These are phyloP conservation scores for Lachnellula subtilissima DNA, from an alignment of 2,329 filamentous ascomycete species.

Conservation along the genomic window DNA sequence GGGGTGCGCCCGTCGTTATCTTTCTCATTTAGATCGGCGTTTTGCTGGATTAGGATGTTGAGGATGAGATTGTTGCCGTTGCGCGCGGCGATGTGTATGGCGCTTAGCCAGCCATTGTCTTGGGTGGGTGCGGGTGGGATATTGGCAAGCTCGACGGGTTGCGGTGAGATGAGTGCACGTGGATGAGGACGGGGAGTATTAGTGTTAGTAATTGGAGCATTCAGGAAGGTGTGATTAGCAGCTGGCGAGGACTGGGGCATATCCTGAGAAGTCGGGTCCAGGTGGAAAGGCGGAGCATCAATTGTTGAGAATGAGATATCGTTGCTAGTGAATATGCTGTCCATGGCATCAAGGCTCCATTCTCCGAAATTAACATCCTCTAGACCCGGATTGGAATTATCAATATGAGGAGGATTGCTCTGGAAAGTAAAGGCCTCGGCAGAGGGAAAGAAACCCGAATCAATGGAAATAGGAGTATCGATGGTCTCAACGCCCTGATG, in stretches of 20 bases:
- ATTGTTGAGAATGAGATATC: not conserved
- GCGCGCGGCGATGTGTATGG: slow-evolving; percentile 6
- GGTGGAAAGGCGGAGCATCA: not conserved
- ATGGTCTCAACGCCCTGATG: not conserved
- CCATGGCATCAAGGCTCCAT: not conserved
- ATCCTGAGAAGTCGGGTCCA: not conserved
- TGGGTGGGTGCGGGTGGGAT: not conserved
- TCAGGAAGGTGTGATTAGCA: not conserved
- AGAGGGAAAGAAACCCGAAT: not conserved
- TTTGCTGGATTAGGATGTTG: slow-evolving; percentile 3
- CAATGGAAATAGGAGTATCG: not conserved
- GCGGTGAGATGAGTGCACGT: not conserved
- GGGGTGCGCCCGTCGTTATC: slow-evolving; percentile 1
- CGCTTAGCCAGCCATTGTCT: not conserved
- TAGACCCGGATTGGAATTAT: not conserved
- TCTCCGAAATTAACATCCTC: not conserved
- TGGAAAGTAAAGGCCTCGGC: not conserved
- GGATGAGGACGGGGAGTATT: not conserved
- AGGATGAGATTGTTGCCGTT: slow-evolving; percentile 1
- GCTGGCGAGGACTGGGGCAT: not conserved
- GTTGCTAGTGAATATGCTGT: not conserved
- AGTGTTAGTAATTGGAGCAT: not conserved
- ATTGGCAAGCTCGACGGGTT: not conserved
- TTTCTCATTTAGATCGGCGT: not conserved
- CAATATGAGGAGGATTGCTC: not conserved